Percentiles rank a stretch among this genome's conserved stretches.
These are phyloP conservation scores for Leccinum subfulvum DNA, from an alignment of 1,284 basidiomycete species.

Conservation along the genomic window DNA sequence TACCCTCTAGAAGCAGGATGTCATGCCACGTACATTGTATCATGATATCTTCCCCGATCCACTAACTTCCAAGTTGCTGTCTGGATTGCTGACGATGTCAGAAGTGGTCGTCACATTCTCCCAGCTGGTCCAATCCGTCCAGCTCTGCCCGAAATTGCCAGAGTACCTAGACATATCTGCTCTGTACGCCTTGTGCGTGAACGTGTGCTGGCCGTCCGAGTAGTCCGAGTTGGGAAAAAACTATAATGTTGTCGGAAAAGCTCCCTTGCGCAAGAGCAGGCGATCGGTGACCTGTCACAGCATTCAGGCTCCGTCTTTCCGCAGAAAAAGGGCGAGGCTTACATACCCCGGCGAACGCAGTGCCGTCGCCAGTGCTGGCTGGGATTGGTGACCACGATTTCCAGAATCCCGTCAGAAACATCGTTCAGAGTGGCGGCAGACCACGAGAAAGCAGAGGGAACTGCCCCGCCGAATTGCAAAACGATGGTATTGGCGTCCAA, in stretches of 20 bases:
- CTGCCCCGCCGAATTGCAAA: constrained; percentile 53
- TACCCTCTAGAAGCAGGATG: not conserved
- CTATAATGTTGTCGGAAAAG: constrained; percentile 68
- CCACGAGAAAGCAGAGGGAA: constrained; percentile 69
- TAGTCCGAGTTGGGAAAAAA: constrained; percentile 78
- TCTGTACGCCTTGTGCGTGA: constrained; percentile 78
- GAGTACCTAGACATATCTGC: constrained; percentile 88
- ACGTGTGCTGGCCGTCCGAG: constrained; percentile 63
- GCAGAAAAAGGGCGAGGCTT: constrained; percentile 25
- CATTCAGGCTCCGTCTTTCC: constrained; percentile 1
- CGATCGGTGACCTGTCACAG: constrained; percentile 60
- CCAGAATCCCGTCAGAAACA: constrained; percentile 78
- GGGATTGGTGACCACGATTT: constrained; percentile 63
- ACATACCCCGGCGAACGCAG: constrained; percentile 51
- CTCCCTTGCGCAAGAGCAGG: constrained; percentile 77
- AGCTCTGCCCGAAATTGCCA: constrained; percentile 80
- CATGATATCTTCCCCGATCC: constrained; percentile 82
- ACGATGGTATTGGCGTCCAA: constrained; percentile 43
- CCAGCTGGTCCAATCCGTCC: constrained; percentile 77
- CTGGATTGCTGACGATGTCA: constrained; percentile 49
- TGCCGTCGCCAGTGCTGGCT: constrained; percentile 42
- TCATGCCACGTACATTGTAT: constrained; percentile 68
- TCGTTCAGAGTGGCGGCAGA: constrained; percentile 64
- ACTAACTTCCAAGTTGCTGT: constrained; percentile 62
- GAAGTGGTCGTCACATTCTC: constrained; percentile 67